Evolutionary conservation across 441 rosid genomes (phyloP), one percentile per base, ranked within the genome.

Genomic region (Syzygium malaccense): DNA sequence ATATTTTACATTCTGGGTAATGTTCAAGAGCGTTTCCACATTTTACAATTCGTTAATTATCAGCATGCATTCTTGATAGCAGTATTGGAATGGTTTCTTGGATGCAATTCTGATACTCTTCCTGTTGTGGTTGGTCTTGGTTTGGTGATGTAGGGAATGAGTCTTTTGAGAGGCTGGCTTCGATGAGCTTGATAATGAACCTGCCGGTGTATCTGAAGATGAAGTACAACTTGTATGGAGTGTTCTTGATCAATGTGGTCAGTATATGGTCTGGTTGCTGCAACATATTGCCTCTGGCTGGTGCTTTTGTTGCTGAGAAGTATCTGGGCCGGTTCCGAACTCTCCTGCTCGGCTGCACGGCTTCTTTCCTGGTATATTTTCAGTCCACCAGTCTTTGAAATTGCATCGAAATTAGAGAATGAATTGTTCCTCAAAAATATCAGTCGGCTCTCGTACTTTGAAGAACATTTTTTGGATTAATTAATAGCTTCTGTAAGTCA

Each of bases 211-310:
- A 88, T 62, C 48, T 88, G 71, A 56, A 84, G 86, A 83, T n/a
- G 2, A 57, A 88, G 86, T 88, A 88, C 79, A 88, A 88, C 79
- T n/a, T 88, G 86, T 80, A 88, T 15, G 89, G 89, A 25, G 89
- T 84, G 75, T 88, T 75, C 66, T 75, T 87, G 71, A 78, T 87
- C 88, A 87, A 87, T 45, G 55, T 75, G 32, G 88, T 87, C 33
- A 87, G 88, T 26, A 75, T 87, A 53, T 87, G 88, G 88, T 48
- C 85, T 8, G 88, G 88, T 55, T 75, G 32, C 66, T 87, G 88
- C 88, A 87, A 87, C n/a, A 8, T 87, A 48, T 79, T 87, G 86
- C 85, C 88, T 11, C 33, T 87, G 55, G 30, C 41, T 20, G 88
- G 88, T 8, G 86, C 88, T 75, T 87, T 68, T 32, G 56, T 87